phyloP scores from a whole-genome alignment of 2,329 filamentous ascomycete species.

The Hawksworthiomyces lignivorus region DNA sequence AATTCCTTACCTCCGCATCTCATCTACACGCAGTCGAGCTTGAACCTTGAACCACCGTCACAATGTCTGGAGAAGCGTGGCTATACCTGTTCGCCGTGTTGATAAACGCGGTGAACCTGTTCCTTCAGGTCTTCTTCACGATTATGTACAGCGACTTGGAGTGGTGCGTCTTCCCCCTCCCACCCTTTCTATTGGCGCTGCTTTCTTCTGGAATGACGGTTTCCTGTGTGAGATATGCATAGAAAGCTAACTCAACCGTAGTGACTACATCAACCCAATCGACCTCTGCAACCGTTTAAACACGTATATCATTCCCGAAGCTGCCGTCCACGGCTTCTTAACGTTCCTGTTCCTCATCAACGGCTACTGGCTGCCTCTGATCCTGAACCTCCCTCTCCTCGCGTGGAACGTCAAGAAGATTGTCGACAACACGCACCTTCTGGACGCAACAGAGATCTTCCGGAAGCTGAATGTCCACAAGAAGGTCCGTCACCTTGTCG shows the following conservation, averaged over 20 bases:
- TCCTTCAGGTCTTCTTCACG: conserved; percentile 99
- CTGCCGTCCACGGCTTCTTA: conserved; percentile 91
- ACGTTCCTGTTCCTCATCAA: conserved; percentile 97
- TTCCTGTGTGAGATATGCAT: too few species aligned
- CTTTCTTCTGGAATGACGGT: neutral
- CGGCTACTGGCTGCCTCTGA: conserved; percentile 91
- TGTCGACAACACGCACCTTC: conserved; percentile 89
- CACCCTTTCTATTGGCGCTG: neutral
- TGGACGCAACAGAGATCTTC: conserved; percentile 99
- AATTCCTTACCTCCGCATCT: too few species aligned
- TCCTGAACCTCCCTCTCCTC: conserved; percentile 86
- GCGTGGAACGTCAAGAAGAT: conserved; percentile 99
- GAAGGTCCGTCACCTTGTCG: conserved; percentile 65
- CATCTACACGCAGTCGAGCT: too few species aligned
- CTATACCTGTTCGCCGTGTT: conserved; percentile 95
- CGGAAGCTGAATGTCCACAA: conserved; percentile 98
- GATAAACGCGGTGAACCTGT: conserved; percentile 99
- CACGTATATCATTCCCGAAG: conserved; percentile 98
- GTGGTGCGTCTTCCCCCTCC: conserved; percentile 53
- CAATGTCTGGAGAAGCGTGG: conserved; percentile 97
- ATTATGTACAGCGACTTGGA: conserved; percentile 99
- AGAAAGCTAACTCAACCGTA: conserved; percentile 35
- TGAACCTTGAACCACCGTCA: conserved; percentile 22
- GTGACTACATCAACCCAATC: conserved; percentile 99
- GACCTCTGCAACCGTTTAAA: conserved; percentile 99